Evolutionary conservation across 1,139 yeast species (phyloP).

Genomic region (Scheffersomyces illinoinensis): DNA sequence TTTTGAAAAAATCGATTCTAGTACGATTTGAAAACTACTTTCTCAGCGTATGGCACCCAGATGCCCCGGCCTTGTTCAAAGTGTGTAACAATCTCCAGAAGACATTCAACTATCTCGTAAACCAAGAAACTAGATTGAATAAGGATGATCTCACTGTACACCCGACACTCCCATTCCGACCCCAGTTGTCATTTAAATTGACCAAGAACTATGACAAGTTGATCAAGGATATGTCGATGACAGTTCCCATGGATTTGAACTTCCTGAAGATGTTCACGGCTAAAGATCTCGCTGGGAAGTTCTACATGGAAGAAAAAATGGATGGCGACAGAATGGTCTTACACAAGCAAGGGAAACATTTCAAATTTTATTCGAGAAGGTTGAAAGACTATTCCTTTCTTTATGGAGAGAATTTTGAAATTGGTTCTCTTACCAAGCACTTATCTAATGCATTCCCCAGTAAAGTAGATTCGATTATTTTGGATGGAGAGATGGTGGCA

Average conservation of each 20-base stretch:
- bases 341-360: conserved; percentile 53
- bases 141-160: conserved; percentile 47
- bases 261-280: conserved; percentile 16
- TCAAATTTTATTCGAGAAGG: conserved; percentile 66
- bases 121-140: conserved; percentile 46
- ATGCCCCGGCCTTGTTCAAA: conserved; percentile 63
- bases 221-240: conserved; percentile 39
- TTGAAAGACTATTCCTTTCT: conserved; percentile 72
- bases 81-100: conserved; percentile 67
- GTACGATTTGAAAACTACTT: conserved; percentile 64
- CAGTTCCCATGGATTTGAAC: conserved; percentile 21
- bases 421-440: conserved; percentile 64
- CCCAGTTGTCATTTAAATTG: conserved; percentile 66
- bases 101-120: conserved; percentile 60
- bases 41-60: conserved; percentile 76
- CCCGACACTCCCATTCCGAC: conserved; percentile 60
- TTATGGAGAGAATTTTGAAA: conserved; percentile 64
- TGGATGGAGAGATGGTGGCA: conserved; percentile 95
- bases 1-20: conserved; percentile 59
- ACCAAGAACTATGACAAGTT: conserved; percentile 49
- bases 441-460: conserved; percentile 46
- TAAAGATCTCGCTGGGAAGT: conserved; percentile 33
- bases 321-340: conserved; percentile 90
- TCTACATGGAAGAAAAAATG: conserved; percentile 84
- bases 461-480: conserved; percentile 49